phyloP scores from a whole-genome alignment of 225 moss, liverwort and hornwort species.

The Climacium dendroides region DNA sequence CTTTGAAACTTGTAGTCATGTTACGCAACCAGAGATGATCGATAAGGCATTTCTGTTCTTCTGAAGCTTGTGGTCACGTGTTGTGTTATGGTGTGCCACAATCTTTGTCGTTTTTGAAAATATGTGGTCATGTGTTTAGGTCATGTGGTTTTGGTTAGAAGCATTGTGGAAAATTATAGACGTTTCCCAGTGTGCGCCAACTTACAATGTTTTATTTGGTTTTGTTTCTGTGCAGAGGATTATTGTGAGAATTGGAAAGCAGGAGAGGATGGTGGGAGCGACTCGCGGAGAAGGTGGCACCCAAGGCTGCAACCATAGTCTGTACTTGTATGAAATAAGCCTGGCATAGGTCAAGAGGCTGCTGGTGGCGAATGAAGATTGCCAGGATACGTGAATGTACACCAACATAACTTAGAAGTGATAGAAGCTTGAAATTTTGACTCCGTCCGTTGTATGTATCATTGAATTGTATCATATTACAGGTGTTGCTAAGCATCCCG shows the following conservation, averaged over 20 bases:
- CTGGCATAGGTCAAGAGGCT: not conserved
- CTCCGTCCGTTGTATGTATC: not conserved
- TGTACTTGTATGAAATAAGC: not conserved
- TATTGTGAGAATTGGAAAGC: not conserved
- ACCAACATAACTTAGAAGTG: not conserved
- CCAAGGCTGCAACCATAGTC: not conserved
- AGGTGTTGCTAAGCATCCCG: not conserved
- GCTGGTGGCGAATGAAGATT: not conserved
- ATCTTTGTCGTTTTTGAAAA: not conserved
- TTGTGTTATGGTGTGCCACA: not conserved
- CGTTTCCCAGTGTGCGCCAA: not conserved
- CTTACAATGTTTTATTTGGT: not conserved
- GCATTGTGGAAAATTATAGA: not conserved
- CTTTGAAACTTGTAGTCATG: not conserved
- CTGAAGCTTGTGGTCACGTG: not conserved
- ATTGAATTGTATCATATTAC: conserved; percentile 21
- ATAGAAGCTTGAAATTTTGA: conserved; percentile 32
- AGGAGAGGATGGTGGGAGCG: not conserved
- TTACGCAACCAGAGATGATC: not conserved
- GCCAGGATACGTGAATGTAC: not conserved
- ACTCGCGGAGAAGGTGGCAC: not conserved
- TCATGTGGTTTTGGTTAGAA: not conserved
- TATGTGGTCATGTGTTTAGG: not conserved
- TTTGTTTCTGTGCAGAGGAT: not conserved
- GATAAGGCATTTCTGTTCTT: not conserved